Percentiles rank a stretch among this genome's conserved stretches.
Conservation (phyloP, 2,329 filamentous ascomycete genomes). For the Immersiporthe knoxdaviesiana region DNA sequence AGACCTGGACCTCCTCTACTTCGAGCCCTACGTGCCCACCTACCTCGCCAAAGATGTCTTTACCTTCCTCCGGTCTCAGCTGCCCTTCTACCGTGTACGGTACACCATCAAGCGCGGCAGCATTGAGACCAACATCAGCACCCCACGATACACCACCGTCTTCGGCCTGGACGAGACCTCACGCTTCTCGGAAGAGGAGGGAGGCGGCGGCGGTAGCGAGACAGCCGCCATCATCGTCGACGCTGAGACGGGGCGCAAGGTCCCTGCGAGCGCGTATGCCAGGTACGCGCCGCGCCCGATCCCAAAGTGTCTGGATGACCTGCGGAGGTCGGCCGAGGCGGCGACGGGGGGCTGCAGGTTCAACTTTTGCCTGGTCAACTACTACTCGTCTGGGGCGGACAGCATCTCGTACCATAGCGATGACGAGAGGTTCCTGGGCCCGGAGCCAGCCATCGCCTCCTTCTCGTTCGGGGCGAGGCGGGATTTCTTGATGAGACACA, state of each 20-base stretch:
- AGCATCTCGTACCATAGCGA: conserved; percentile 82
- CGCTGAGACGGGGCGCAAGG: conserved; percentile 44
- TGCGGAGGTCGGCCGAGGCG: conserved; percentile 66
- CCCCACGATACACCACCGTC: conserved; percentile 59
- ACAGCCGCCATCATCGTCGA: conserved; percentile 49
- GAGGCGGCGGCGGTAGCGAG: conserved; percentile 40
- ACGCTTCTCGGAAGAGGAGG: conserved; percentile 49
- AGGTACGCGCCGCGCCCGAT: conserved; percentile 68
- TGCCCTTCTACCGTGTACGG: conserved; percentile 77
- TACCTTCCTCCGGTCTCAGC: conserved; percentile 68
- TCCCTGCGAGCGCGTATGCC: conserved; percentile 56
- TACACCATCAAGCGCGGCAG: conserved; percentile 72
- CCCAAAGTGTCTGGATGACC: conserved; percentile 67
- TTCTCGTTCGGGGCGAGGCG: conserved; percentile 72
- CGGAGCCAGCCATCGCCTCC: conserved; percentile 72
- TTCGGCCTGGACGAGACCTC: conserved; percentile 66
- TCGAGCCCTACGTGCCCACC: conserved; percentile 70
- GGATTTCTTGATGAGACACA: conserved; percentile 82
- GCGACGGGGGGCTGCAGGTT: conserved; percentile 67
- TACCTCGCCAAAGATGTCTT: conserved; percentile 64
- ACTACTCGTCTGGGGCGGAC: conserved; percentile 77
- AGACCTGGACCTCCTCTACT: conserved; percentile 75
- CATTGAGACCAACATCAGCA: conserved; percentile 62
- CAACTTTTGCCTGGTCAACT: conserved; percentile 83
- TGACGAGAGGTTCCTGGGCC: conserved; percentile 76